phyloP scores from a whole-genome alignment of 176 grass and related monocot species.

The Dendrocalamus sinicus region DNA sequence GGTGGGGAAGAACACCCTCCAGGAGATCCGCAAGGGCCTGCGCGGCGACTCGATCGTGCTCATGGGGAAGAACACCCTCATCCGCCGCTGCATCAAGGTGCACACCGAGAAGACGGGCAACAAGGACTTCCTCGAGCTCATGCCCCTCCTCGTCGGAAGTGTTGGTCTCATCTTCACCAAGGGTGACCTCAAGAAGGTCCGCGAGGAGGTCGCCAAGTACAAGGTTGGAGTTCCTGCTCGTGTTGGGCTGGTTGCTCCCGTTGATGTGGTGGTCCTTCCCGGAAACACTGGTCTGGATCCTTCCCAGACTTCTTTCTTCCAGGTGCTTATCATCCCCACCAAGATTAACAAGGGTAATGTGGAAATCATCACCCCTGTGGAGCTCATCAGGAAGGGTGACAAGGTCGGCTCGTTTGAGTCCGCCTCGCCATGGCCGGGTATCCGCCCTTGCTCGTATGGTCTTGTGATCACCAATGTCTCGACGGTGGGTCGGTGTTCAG shows the following conservation, averaged over 20 bases:
- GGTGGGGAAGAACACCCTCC: no score
- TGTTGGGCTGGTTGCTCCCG: no score
- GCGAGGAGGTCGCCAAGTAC: constrained; percentile 82
- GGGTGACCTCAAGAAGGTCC: constrained; percentile 89
- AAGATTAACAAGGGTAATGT: no score
- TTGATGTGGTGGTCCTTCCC: no score
- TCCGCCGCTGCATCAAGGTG: constrained; percentile 78
- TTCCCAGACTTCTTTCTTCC: no score
- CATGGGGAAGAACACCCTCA: constrained; percentile 92
- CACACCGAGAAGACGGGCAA: constrained; percentile 65
- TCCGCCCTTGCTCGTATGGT: constrained; percentile 82
- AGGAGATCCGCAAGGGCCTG: constrained; percentile 72
- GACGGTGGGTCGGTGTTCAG: constrained; percentile 78
- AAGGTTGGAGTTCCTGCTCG: no score
- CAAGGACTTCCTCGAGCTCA: constrained; percentile 56
- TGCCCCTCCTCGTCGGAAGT: constrained; percentile 70
- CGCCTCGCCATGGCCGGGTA: constrained; percentile 75
- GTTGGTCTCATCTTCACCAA: constrained; percentile 94
- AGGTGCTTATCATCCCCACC: no score
- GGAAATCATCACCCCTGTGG: constrained; percentile 83
- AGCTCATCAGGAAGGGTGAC: constrained; percentile 80
- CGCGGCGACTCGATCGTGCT: constrained; percentile 80
- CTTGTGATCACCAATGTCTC: constrained; percentile 60
- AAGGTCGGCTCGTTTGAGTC: constrained; percentile 88
- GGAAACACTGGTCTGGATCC: no score